phyloP scores from a whole-genome alignment of 2,329 filamentous ascomycete species.

The Eurotiales sp. region DNA sequence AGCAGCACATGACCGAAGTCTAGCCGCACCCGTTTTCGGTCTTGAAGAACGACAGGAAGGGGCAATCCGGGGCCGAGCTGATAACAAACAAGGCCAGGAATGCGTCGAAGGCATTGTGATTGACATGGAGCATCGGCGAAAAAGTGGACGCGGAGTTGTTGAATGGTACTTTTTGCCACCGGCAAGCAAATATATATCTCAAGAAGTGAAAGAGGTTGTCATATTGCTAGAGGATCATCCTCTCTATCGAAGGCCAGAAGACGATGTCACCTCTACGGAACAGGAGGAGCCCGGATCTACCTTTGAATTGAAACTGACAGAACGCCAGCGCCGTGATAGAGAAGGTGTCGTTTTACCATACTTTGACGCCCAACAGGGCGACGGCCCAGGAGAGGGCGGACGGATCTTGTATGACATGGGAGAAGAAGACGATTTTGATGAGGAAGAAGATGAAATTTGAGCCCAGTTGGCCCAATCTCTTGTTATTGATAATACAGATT shows the following conservation, averaged over 20 bases:
- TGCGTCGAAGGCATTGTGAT: slow-evolving; percentile 64
- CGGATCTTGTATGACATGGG: slow-evolving; percentile 97
- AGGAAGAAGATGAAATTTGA: slow-evolving; percentile 88
- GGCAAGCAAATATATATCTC: slow-evolving; percentile 43
- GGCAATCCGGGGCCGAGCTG: slow-evolving; percentile 63
- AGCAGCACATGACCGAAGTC: slow-evolving; percentile 69
- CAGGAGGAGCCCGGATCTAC: slow-evolving; percentile 66
- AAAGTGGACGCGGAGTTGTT: slow-evolving; percentile 71
- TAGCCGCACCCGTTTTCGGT: slow-evolving; percentile 73
- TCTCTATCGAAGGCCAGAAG: slow-evolving; percentile 55
- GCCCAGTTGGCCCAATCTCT: not conserved
- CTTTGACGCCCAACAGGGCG: slow-evolving; percentile 84
- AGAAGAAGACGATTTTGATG: slow-evolving; percentile 92
- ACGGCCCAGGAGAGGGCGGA: slow-evolving; percentile 73
- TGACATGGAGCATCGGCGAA: slow-evolving; percentile 79
- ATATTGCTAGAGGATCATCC: slow-evolving; percentile 74
- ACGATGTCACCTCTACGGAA: slow-evolving; percentile 36
- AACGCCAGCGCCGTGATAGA: slow-evolving; percentile 80
- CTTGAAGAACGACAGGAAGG: slow-evolving; percentile 75
- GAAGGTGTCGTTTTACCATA: slow-evolving; percentile 92
- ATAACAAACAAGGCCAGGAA: slow-evolving; percentile 28
- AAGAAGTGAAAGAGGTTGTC: slow-evolving; percentile 48
- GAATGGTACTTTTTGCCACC: slow-evolving; percentile 63
- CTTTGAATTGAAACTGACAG: slow-evolving; percentile 82
- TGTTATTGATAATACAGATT: slow-evolving; percentile 5